These are phyloP conservation scores for Lineolata rhizophorae DNA, from an alignment of 495 filamentous ascomycete genomes.

Conservation along the genomic window DNA sequence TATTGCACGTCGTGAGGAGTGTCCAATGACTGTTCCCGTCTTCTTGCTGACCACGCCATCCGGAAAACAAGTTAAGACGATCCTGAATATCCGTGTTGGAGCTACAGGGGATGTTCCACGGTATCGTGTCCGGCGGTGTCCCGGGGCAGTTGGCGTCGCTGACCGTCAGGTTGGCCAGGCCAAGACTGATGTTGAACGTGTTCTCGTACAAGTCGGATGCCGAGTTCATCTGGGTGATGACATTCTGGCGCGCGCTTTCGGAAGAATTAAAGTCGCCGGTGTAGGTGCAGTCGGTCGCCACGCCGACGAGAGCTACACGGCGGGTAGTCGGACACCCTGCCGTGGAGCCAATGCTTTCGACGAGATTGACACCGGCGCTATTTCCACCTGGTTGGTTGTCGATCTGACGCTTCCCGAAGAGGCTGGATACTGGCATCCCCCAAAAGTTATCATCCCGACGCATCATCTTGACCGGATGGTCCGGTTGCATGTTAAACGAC, in stretches of 20 bases:
- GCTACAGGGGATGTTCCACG: conserved; percentile 65
- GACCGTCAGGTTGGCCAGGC: conserved; percentile 66
- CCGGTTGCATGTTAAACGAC: conserved; percentile 42
- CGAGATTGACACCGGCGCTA: conserved; percentile 64
- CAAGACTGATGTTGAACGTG: conserved; percentile 85
- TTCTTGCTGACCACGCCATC: conserved; percentile 52
- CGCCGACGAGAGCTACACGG: conserved; percentile 75
- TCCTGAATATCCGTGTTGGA: conserved; percentile 42
- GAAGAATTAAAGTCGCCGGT: conserved; percentile 41
- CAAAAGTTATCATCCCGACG: conserved; percentile 23
- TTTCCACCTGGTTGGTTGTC: conserved; percentile 42
- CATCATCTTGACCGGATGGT: conserved; percentile 33
- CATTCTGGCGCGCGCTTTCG: conserved; percentile 37
- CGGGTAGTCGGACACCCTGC: conserved; percentile 68
- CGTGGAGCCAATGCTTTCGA: conserved; percentile 57
- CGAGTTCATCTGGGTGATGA: conserved; percentile 67
- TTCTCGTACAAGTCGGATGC: conserved; percentile 74
- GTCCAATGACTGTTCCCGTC: conserved; percentile 90
- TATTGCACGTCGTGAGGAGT: conserved; percentile 66
- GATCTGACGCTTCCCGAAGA: conserved; percentile 34
- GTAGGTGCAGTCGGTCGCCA: conserved; percentile 85
- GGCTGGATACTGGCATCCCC: conserved; percentile 30
- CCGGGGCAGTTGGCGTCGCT: conserved; percentile 45
- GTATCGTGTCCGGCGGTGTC: conserved; percentile 34
- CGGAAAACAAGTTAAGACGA: conserved; percentile 71